A percentile compares a stretch with the other conserved stretches of the same genome.
Evolutionary conservation across 768 basidiomycete genomes (phyloP).

Genomic region (Royoungia palumana): DNA sequence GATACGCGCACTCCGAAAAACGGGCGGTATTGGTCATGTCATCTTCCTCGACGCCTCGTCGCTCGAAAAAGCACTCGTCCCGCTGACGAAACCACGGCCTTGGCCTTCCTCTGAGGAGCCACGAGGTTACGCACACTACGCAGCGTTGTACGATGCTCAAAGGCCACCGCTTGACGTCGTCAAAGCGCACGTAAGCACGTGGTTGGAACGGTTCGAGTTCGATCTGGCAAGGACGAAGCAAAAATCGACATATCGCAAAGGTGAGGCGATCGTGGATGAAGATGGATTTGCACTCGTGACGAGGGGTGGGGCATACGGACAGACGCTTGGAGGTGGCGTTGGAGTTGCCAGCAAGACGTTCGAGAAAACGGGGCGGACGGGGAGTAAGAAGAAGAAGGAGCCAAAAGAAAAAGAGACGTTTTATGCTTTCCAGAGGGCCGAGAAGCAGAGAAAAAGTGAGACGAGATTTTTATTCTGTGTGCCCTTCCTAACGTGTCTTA

Average conservation of each 20-base stretch:
- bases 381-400: constrained; percentile 49
- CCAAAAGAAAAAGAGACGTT: constrained; percentile 72
- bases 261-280: constrained; percentile 88
- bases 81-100: constrained; percentile 47
- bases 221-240: constrained; percentile 50
- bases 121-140: constrained; percentile 71
- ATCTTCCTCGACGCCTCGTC: constrained; percentile 71
- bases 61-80: constrained; percentile 58
- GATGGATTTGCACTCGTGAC: constrained; percentile 95
- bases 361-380: constrained; percentile 33
- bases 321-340: constrained; percentile 80
- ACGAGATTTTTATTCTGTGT: neutral
- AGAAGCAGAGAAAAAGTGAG: constrained; percentile 82
- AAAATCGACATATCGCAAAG: constrained; percentile 68
- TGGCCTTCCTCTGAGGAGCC: constrained; percentile 68
- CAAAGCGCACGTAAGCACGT: constrained; percentile 75
- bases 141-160: constrained; percentile 55
- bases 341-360: constrained; percentile 61
- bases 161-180: constrained; percentile 75
- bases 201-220: constrained; percentile 75
- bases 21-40: constrained; percentile 70
- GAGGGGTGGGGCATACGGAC: constrained; percentile 87
- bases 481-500: constrained; percentile 1
- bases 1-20: constrained; percentile 57
- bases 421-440: constrained; percentile 88